Evolutionary conservation across 345 rosid species (phyloP).

Genomic region (Geranium rotundifolium): DNA sequence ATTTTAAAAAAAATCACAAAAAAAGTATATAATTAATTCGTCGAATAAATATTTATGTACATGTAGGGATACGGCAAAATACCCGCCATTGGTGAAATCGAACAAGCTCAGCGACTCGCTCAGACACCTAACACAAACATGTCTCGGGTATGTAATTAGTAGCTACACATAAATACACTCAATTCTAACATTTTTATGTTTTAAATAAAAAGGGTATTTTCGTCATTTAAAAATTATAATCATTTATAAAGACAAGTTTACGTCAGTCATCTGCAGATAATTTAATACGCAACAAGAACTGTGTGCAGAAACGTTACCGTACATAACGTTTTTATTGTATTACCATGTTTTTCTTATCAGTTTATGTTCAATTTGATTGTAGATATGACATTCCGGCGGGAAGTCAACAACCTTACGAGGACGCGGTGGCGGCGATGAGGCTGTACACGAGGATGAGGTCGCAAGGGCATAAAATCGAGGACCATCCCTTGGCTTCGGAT

Average conservation of each 20-base stretch:
- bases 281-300: no score
- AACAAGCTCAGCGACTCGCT: constrained; percentile 94
- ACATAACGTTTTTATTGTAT: no score
- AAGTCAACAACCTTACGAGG: constrained; percentile 73
- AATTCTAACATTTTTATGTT: not conserved
- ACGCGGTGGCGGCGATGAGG: constrained; percentile 84
- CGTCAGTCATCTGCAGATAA: no score
- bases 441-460: constrained; percentile 79
- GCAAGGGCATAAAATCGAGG: constrained; percentile 50
- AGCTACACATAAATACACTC: not conserved
- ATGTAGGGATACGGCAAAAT: constrained; percentile 69
- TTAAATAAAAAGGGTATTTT: not conserved
- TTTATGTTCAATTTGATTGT: not conserved
- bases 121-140: constrained; percentile 72
- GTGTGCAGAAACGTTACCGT: no score
- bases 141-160: constrained; percentile 50
- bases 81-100: constrained; percentile 89
- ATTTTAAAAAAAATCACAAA: not conserved
- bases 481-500: constrained; percentile 54
- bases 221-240: no score
- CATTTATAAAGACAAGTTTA: no score
- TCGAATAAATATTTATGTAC: not conserved
- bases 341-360: no score
- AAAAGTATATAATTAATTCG: not conserved
- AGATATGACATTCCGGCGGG: constrained; percentile 78